phyloP scores from a whole-genome alignment of 2,329 filamentous ascomycete genomes.

The Allantophomopsis lycopodina region DNA sequence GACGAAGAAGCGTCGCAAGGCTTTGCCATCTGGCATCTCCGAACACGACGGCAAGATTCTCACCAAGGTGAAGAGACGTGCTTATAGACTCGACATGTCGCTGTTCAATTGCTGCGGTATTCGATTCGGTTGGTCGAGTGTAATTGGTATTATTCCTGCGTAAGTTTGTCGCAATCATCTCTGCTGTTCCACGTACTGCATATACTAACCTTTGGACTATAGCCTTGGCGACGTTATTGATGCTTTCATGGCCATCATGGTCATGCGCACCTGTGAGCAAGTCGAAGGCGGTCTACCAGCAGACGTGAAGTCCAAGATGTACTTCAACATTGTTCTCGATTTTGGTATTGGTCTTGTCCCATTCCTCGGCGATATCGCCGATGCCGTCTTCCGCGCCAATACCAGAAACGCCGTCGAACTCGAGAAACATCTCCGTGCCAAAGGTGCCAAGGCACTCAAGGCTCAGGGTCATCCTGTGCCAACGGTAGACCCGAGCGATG shows the following conservation, averaged over 20 bases:
- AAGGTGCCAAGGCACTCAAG: slow-evolving; percentile 44
- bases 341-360: slow-evolving; percentile 63
- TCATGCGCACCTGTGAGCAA: slow-evolving; percentile 58
- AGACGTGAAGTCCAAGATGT: slow-evolving; percentile 53
- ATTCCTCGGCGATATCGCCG: slow-evolving; percentile 61
- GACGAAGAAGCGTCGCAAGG: slow-evolving; percentile 73
- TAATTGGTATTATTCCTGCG: slow-evolving; percentile 74
- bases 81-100: slow-evolving; percentile 74
- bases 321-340: slow-evolving; percentile 65
- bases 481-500: slow-evolving; percentile 35
- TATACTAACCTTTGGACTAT: slow-evolving; percentile 11
- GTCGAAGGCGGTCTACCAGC: slow-evolving; percentile 64
- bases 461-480: slow-evolving; percentile 31
- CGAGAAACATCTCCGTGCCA: slow-evolving; percentile 53
- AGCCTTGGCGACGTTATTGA: slow-evolving; percentile 68
- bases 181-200: slow-evolving; percentile 2
- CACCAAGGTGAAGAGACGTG: slow-evolving; percentile 72
- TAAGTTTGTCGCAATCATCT: slow-evolving; percentile 31
- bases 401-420: slow-evolving; percentile 58
- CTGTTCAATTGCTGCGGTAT: slow-evolving; percentile 73
- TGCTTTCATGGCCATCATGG: slow-evolving; percentile 57
- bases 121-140: slow-evolving; percentile 76
- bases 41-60: slow-evolving; percentile 70
- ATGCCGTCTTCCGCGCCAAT: slow-evolving; percentile 60
- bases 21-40: slow-evolving; percentile 70